phyloP scores from a whole-genome alignment of 164 flowering plant species.

The Dillenia suffruticosa region DNA sequence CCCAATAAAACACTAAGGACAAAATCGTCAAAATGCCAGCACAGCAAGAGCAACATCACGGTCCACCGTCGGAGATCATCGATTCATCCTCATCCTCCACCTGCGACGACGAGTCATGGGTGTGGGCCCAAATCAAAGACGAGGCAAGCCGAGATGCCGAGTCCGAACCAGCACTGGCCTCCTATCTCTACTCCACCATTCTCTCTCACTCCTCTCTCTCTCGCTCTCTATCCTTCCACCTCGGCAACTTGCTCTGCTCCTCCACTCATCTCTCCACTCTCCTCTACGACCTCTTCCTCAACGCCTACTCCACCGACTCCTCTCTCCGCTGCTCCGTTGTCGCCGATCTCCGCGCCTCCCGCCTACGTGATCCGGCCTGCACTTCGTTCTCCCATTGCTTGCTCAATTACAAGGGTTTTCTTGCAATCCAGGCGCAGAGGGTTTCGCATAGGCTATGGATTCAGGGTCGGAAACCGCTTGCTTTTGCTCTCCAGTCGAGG shows the following conservation, averaged over 20 bases:
- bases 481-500: slow-evolving; percentile 55
- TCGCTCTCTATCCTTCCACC: slow-evolving; percentile 63
- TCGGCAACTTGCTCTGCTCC: slow-evolving; percentile 81
- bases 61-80: background rate
- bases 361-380: slow-evolving; percentile 79
- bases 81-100: no score
- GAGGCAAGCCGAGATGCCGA: slow-evolving; percentile 81
- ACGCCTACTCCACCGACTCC: slow-evolving; percentile 50
- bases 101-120: slow-evolving; percentile 35
- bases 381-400: slow-evolving; percentile 79
- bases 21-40: background rate
- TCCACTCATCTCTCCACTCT: slow-evolving; percentile 80
- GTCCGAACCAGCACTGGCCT: slow-evolving; percentile 79
- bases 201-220: slow-evolving; percentile 72
- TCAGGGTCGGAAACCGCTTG: slow-evolving; percentile 43
- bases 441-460: slow-evolving; percentile 59
- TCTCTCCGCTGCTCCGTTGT: slow-evolving; percentile 56
- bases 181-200: slow-evolving; percentile 79
- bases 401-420: slow-evolving; percentile 85
- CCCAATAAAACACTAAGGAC: no score
- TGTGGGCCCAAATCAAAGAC: slow-evolving; percentile 67
- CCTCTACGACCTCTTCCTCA: slow-evolving; percentile 77
- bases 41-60: background rate
- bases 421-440: slow-evolving; percentile 66
- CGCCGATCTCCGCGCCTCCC: slow-evolving; percentile 79